Conservation (phyloP, 169 alveolate genomes). For the Eimeria tenella region DNA sequence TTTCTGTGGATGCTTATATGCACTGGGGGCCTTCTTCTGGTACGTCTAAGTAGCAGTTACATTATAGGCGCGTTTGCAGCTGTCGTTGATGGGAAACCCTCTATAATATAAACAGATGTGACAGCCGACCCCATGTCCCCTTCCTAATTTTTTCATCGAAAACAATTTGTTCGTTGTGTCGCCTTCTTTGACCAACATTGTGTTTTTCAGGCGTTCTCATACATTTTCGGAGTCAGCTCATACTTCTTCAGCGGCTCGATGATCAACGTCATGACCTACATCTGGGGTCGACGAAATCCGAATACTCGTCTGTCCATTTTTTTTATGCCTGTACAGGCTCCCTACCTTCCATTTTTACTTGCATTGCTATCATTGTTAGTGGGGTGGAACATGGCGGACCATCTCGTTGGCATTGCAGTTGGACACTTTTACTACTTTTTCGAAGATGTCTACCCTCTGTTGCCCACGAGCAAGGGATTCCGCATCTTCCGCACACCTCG, state of each 20-base stretch:
- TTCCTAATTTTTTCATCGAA: neutral
- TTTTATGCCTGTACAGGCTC: conserved; percentile 93
- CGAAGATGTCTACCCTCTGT: conserved; percentile 93
- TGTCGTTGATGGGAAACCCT: neutral
- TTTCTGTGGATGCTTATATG: conserved; percentile 82
- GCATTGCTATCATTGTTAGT: conserved; percentile 88
- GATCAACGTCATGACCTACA: conserved; percentile 94
- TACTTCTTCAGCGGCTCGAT: conserved; percentile 94
- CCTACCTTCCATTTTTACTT: conserved; percentile 93
- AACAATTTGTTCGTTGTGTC: neutral
- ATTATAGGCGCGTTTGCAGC: neutral
- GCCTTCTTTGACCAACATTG: neutral
- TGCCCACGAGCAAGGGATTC: conserved; percentile 93
- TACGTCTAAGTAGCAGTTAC: neutral
- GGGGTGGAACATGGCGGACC: conserved; percentile 92
- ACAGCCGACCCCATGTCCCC: neutral
- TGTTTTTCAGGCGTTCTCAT: conserved; percentile 82
- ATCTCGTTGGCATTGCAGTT: conserved; percentile 91
- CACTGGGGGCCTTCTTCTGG: conserved; percentile 80
- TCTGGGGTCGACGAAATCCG: conserved; percentile 95
- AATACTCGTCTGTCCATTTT: conserved; percentile 90
- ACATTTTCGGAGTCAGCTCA: conserved; percentile 86
- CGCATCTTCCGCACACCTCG: conserved; percentile 91
- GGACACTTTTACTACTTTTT: conserved; percentile 95
- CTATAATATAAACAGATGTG: neutral